These are phyloP conservation scores for Backusella tarrabulga DNA, from an alignment of 192 early-diverging fungal genomes.

Conservation along the genomic window DNA sequence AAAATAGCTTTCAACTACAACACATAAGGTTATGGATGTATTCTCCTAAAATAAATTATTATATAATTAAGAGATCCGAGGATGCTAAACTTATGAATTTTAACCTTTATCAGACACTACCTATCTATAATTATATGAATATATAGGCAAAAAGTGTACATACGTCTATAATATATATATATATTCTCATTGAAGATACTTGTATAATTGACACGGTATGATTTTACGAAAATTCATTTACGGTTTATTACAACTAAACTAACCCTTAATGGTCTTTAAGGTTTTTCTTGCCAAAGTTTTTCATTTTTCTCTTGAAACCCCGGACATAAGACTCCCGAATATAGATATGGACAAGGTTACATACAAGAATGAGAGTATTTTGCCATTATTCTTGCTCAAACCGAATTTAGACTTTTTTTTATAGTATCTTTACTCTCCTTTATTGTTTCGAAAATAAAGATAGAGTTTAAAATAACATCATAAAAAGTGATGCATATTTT, in stretches of 20 bases:
- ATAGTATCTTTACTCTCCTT: neutral
- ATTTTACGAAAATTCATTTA: neutral
- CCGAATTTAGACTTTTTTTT: neutral
- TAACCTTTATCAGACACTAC: neutral
- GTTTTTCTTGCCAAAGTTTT: neutral
- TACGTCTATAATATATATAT: neutral
- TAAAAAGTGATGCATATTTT: neutral
- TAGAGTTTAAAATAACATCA: neutral
- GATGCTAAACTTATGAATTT: neutral
- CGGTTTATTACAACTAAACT: neutral
- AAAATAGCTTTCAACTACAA: neutral
- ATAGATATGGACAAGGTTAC: neutral
- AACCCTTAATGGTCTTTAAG: neutral
- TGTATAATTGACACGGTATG: neutral
- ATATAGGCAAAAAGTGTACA: neutral
- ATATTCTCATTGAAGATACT: neutral
- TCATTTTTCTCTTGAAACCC: neutral
- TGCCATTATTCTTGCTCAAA: neutral
- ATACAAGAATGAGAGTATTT: neutral
- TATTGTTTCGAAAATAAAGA: neutral
- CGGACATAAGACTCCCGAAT: neutral
- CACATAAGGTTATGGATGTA: neutral
- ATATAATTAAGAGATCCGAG: neutral
- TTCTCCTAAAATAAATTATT: neutral
- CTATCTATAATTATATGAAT: neutral